Percentiles rank a stretch among this genome's conserved stretches.
phyloP scores from a whole-genome alignment of 257 asterid genomes.

The Perilla frutescens region DNA sequence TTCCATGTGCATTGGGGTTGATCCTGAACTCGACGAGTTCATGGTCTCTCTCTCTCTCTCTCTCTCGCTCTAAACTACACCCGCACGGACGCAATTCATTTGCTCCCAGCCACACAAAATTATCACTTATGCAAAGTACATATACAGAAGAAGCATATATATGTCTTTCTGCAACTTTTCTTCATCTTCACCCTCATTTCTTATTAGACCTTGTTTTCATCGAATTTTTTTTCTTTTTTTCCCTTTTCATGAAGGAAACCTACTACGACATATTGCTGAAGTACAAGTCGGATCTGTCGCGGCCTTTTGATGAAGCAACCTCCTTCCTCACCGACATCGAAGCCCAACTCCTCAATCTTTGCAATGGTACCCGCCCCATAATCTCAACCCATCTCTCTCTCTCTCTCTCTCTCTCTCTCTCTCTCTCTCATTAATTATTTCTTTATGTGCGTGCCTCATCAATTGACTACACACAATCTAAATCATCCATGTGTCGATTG shows the following conservation, averaged over 20 bases:
- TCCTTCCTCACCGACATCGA: slow-evolving; percentile 75
- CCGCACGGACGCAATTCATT: not conserved
- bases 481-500: not conserved
- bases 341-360: slow-evolving; percentile 65
- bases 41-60: slow-evolving; percentile 55
- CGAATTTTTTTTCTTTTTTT: not conserved
- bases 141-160: not conserved
- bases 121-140: not conserved
- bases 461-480: not conserved
- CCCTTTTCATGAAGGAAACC: slow-evolving; percentile 53
- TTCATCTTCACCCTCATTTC: not conserved
- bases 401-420: not conserved
- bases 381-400: not conserved
- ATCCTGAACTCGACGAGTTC: slow-evolving; percentile 74
- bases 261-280: slow-evolving; percentile 69
- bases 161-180: slow-evolving; percentile 9
- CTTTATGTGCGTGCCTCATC: not conserved
- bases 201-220: not conserved
- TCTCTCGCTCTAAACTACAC: not conserved
- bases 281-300: slow-evolving; percentile 73
- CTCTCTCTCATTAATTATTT: not conserved
- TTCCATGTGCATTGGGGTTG: slow-evolving; percentile 42
- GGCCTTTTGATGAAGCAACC: slow-evolving; percentile 87
- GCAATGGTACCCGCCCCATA: slow-evolving; percentile 51
- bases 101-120: not conserved